phyloP scores from a whole-genome alignment of 805 yeast genomes.

The Sugiyamaella boreocaroliniensis region DNA sequence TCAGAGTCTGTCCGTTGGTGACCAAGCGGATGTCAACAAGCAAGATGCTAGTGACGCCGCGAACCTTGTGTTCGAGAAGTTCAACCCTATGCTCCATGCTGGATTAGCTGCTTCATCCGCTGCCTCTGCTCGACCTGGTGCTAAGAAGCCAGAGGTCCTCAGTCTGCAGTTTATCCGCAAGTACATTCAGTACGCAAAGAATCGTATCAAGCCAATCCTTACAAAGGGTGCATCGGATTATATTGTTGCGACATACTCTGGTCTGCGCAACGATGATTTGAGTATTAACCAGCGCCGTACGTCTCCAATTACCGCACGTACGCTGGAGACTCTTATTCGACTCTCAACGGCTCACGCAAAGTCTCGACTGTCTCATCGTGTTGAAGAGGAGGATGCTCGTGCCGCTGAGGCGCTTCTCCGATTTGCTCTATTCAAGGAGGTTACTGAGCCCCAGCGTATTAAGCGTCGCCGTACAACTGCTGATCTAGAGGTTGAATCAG shows the following conservation, averaged over 20 bases:
- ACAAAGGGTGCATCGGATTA: slow-evolving; percentile 70
- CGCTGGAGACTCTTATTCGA: slow-evolving; percentile 91
- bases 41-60: slow-evolving; percentile 43
- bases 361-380: slow-evolving; percentile 72
- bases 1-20: slow-evolving; percentile 77
- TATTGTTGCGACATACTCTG: slow-evolving; percentile 74
- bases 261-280: slow-evolving; percentile 68
- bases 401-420: slow-evolving; percentile 81
- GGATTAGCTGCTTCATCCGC: slow-evolving; percentile 49
- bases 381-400: slow-evolving; percentile 70
- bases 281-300: slow-evolving; percentile 47
- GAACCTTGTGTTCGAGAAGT: slow-evolving; percentile 65
- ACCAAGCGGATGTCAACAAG: slow-evolving; percentile 42
- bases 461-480: slow-evolving; percentile 31
- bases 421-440: slow-evolving; percentile 80
- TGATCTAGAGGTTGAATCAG: slow-evolving; percentile 28
- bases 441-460: slow-evolving; percentile 35
- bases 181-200: slow-evolving; percentile 90
- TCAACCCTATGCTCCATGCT: slow-evolving; percentile 73
- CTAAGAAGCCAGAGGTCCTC: slow-evolving; percentile 44
- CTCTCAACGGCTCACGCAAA: slow-evolving; percentile 95
- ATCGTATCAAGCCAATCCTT: slow-evolving; percentile 73
- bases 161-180: slow-evolving; percentile 83
- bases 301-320: slow-evolving; percentile 97
- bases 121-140: slow-evolving; percentile 19